Base-by-base conservation (phyloP, 1,139 yeast genomes). In the Meyerozyma carpophila region DNA sequence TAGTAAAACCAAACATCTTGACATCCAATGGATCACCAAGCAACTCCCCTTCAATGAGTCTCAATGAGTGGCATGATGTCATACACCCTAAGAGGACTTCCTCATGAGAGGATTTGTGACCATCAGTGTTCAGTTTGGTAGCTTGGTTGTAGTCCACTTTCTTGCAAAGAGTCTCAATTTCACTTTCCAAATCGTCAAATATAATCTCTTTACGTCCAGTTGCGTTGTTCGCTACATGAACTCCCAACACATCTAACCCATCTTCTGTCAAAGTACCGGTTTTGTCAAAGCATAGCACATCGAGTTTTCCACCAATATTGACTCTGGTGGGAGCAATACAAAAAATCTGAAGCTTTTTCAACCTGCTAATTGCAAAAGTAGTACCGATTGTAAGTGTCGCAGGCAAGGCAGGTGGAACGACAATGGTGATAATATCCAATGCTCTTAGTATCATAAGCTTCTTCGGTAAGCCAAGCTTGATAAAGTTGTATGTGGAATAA, bases 231-330 rank as follows among this genome's bases (percentile, higher is more conserved):
- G 79, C 75, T 6, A 84, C 65, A 55, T 88, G 95, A 13, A 91
- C 81, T 3, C 98, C 98, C 55, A 90, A 72, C 6, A 94, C 89
- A 61, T 91, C 98, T 41, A 93, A 70, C 0, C 98, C 98, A 61
- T 93, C 98, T 59, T 93, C 98, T 0, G 99, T 93, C 52, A 93
- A 70, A 0, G 99, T 93, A 1, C 99, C 99, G 0, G 99, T 93
- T 60, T 93, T 93, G 66, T 93, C 99, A 64, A 94, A 93, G 56
- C 96, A 89, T 58, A 90, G 72, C 3, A 88, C 80, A 58, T 93
- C 98, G 25, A 94, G 62, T 56, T 93, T 90, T 4, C 98, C 98
- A 32, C 96, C 97, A 27, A 93, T 83, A 59, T 94, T 94, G 38
- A 94, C 95, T 48, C 96, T 75, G 1, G 93, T 86, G 2, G 98